These are phyloP conservation scores for Pyrus hybrid DNA, from an alignment of 331 rosid species.

Conservation along the genomic window DNA sequence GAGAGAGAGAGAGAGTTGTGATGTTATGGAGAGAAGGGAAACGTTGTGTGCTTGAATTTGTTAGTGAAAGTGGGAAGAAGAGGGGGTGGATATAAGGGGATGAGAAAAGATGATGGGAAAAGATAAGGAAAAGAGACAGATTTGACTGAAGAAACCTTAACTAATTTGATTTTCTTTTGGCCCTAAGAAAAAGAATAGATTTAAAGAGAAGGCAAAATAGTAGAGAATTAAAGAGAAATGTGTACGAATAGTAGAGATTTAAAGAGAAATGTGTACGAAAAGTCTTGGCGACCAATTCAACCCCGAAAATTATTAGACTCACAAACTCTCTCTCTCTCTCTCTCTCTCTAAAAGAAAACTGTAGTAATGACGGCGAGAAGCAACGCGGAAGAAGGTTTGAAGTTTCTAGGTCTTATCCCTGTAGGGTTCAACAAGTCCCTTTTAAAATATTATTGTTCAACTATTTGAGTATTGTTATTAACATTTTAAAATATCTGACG, in stretches of 20 bases:
- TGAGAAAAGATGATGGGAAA: slow-evolving; percentile 13
- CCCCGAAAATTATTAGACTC: background rate
- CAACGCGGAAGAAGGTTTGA: slow-evolving; percentile 50
- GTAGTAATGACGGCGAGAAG: slow-evolving; percentile 11
- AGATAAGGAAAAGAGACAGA: slow-evolving; percentile 21
- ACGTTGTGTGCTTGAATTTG: background rate
- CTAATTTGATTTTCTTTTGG: background rate
- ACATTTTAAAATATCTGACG: too few species aligned
- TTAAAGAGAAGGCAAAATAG: background rate
- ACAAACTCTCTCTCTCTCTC: too few species aligned
- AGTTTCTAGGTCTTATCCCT: slow-evolving; percentile 33
- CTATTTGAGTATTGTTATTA: too few species aligned
- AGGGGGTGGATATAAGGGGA: slow-evolving; percentile 10
- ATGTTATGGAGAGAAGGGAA: background rate
- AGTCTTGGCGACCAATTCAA: slow-evolving; percentile 42
- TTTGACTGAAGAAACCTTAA: slow-evolving; percentile 29
- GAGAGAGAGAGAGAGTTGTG: background rate
- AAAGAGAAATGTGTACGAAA: background rate
- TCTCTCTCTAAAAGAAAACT: background rate
- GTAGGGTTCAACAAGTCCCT: background rate
- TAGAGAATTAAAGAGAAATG: background rate
- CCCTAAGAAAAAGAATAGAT: background rate
- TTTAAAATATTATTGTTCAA: too few species aligned
- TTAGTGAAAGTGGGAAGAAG: slow-evolving; percentile 41
- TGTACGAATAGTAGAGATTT: too few species aligned